Percentiles rank a stretch among this genome's conserved stretches.
Conservation (phyloP, 352 stramenopile genomes). For the Pythium volutum region DNA sequence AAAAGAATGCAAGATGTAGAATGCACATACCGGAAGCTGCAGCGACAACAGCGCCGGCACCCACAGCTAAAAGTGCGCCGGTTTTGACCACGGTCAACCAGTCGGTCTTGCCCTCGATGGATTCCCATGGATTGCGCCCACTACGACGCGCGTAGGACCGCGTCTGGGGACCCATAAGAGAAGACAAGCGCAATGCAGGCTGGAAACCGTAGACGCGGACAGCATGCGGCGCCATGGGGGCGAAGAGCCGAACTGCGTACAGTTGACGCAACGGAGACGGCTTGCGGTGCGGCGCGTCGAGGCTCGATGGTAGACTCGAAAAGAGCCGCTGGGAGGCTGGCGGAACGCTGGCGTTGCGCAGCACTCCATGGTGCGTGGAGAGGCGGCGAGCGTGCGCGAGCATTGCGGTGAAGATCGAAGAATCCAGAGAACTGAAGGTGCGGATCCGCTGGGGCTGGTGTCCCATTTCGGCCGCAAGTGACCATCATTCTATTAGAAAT, state of each 20-base stretch:
- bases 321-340: conserved; percentile 11
- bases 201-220: background rate
- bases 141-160: conserved; percentile 32
- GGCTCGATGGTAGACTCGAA: background rate
- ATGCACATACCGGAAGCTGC: conserved; percentile 55
- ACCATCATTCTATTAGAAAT: conserved; percentile 8
- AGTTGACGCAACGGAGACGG: background rate
- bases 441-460: background rate
- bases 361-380: background rate
- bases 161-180: conserved; percentile 19
- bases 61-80: conserved; percentile 55
- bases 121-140: conserved; percentile 18
- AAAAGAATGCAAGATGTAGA: background rate
- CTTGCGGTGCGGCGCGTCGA: background rate
- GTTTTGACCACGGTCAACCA: conserved; percentile 60
- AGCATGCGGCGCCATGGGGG: background rate
- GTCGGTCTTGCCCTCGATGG: conserved; percentile 20
- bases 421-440: background rate
- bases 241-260: too few relatives aligned
- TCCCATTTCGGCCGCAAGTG: background rate
- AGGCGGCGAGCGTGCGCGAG: conserved; percentile 17
- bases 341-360: background rate
- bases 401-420: conserved; percentile 1
- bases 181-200: background rate
- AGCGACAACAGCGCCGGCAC: conserved; percentile 51